Conservation (phyloP, 345 rosid species). For the Arabidopsis suecica region DNA sequence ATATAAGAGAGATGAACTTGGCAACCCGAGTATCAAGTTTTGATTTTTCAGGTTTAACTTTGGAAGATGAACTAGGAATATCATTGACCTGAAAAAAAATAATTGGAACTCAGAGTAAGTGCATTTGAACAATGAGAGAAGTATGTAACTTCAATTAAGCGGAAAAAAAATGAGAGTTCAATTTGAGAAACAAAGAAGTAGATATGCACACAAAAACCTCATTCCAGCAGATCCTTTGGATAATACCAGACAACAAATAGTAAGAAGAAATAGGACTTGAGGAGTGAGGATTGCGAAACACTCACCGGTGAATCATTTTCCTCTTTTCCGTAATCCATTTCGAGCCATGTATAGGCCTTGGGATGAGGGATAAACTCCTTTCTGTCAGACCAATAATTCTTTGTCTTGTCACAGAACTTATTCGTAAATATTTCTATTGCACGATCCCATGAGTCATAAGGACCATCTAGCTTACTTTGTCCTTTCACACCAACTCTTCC, state of each 20-base stretch:
- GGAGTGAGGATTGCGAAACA: slow-evolving; percentile 22
- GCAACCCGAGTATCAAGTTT: slow-evolving; percentile 73
- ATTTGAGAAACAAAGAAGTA: background rate
- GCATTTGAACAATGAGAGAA: background rate
- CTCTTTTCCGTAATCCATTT: slow-evolving; percentile 75
- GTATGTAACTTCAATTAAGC: background rate
- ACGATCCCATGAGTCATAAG: slow-evolving; percentile 55
- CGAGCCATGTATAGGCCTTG: slow-evolving; percentile 72
- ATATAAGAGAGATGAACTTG: slow-evolving; percentile 79
- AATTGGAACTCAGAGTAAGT: slow-evolving; percentile 28
- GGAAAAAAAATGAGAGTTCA: background rate
- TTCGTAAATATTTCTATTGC: slow-evolving; percentile 63
- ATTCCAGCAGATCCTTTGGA: slow-evolving; percentile 10
- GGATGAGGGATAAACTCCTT: slow-evolving; percentile 60
- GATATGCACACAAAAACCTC: slow-evolving; percentile 8
- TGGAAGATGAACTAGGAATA: slow-evolving; percentile 44
- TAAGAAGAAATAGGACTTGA: background rate
- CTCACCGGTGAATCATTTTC: slow-evolving; percentile 63
- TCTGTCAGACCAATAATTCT: slow-evolving; percentile 65
- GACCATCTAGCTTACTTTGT: slow-evolving; percentile 76
- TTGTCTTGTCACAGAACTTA: slow-evolving; percentile 77
- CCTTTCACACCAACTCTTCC: slow-evolving; percentile 93
- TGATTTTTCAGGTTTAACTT: slow-evolving; percentile 64
- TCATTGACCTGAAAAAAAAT: slow-evolving; percentile 50
- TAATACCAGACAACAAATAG: slow-evolving; percentile 6